These are phyloP conservation scores for Penicillium crustosum DNA, from an alignment of 2,329 filamentous ascomycete species.

Conservation along the genomic window DNA sequence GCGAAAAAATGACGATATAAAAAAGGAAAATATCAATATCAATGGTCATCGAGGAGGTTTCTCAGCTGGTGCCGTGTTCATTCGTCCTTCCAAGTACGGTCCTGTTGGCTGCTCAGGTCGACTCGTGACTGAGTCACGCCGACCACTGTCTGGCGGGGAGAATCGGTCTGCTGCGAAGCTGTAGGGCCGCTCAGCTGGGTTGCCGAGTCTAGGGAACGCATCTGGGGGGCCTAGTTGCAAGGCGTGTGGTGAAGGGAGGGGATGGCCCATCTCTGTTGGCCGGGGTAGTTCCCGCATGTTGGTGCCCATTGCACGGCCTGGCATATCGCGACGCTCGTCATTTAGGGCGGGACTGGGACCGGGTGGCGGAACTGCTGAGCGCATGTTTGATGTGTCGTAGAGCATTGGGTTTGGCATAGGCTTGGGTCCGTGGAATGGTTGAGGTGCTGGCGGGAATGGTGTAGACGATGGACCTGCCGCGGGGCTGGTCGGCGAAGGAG, in stretches of 20 bases:
- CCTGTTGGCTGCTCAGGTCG: conserved; percentile 24
- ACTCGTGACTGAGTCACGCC: conserved; percentile 28
- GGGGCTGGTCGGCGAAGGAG: conserved; percentile 35
- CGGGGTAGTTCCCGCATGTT: conserved; percentile 31
- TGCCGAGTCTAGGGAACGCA: conserved; percentile 25
- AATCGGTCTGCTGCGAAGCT: conserved; percentile 24
- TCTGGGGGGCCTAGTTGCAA: conserved; percentile 33
- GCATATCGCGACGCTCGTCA: conserved; percentile 20
- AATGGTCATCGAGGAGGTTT: conserved; percentile 11
- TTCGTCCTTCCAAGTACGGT: conserved; percentile 21
- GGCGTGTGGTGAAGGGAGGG: conserved; percentile 31
- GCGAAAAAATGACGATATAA: conserved; percentile 5
- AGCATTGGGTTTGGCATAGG: conserved; percentile 10
- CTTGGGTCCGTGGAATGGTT: conserved; percentile 6
- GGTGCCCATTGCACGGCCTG: conserved; percentile 22
- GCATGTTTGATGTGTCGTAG: conserved; percentile 21
- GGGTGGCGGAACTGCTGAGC: conserved; percentile 17
- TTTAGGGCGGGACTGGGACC: neutral
- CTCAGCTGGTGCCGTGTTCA: conserved; percentile 21
- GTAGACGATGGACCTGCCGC: conserved; percentile 24
- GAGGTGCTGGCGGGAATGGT: conserved; percentile 16
- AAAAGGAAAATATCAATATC: conserved; percentile 7
- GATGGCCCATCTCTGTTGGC: conserved; percentile 29
- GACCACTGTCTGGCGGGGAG: conserved; percentile 26
- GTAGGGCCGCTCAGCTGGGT: conserved; percentile 24